Base-by-base conservation (phyloP, 139 green algal species). In the Chlamydomonas urium region DNA sequence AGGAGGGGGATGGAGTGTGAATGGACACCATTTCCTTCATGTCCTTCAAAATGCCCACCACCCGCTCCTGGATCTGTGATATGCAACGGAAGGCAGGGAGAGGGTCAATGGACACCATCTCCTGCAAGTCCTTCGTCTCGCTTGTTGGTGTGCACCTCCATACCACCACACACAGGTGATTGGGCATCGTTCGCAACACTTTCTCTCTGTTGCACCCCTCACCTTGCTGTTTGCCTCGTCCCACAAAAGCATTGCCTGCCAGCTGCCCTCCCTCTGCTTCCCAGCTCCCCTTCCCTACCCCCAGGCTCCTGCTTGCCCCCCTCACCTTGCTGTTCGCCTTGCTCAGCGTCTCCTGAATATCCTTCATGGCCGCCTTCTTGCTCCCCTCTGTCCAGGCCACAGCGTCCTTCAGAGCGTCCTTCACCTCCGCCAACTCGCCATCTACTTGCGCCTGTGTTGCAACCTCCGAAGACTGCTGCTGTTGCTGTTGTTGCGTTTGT, bases 281-380 rank as follows among this genome's bases (percentile, higher is more conserved):
- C n/a, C n/a, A n/a, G n/a, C n/a, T n/a, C n/a, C n/a, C n/a, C n/a
- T n/a, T n/a, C n/a, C n/a, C n/a, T n/a, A n/a, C n/a, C n/a, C n/a
- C n/a, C n/a, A n/a, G n/a, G n/a, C n/a, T n/a, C 45, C 14, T n/a
- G 45, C 45, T n/a, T 42, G 57, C 35, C 21, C 17, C 10, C 50
- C 57, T 38, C 10, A 69, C 62, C 62, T 69, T 69, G 37, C 31
- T 34, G 26, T 69, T 33, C 8, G 62, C 62, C 36, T 69, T 69
- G 36, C 36, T 26, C n/a, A 69, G 19, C 32, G 62, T 69, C 21
- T 69, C 62, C 37, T 69, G 62, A 34, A 69, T 69, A 6, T 69
- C 62, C 34, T 69, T 69, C 4, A 69, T 56, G 8, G 33, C 37
- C 3, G 62, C n/a, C 14, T 31, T 33, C 62, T 69, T 69, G 62